Percentiles rank a stretch among this genome's conserved stretches.
Conservation (phyloP, 2,329 filamentous ascomycete genomes). For the Aspergillus pseudoglaucus region DNA sequence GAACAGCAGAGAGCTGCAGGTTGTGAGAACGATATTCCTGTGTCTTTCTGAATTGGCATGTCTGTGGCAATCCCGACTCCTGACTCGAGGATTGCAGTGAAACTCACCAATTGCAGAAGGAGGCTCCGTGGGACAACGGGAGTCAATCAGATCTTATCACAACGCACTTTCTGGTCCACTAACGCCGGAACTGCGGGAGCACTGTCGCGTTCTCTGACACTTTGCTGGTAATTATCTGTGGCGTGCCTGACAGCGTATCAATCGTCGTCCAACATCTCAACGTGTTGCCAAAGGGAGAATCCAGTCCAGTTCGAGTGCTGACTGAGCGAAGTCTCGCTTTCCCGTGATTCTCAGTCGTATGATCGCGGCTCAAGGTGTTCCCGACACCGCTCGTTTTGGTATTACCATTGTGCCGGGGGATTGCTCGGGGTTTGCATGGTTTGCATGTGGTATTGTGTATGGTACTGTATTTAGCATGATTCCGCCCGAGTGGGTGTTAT, state of each 20-base stretch:
- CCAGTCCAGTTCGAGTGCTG: not conserved
- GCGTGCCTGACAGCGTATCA: no score
- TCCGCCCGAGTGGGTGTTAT: no score
- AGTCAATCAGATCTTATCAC: slow-evolving; percentile 1
- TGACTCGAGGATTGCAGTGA: not conserved
- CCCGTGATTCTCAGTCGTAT: slow-evolving; percentile 17
- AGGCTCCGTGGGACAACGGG: not conserved
- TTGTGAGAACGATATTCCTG: no score
- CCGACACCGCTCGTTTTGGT: slow-evolving; percentile 3
- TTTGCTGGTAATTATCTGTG: no score
- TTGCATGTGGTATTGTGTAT: not conserved
- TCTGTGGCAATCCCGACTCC: not conserved
- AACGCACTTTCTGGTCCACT: not conserved
- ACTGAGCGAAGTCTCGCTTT: not conserved
- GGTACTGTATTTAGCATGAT: no score
- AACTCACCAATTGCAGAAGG: not conserved
- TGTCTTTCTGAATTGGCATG: no score
- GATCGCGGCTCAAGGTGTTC: slow-evolving; percentile 25
- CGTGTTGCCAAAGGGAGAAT: not conserved
- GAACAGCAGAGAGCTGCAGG: no score
- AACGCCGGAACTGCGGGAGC: not conserved
- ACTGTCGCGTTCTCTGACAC: not conserved
- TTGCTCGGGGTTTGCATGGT: not conserved
- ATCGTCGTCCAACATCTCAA: not conserved
- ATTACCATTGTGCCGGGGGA: not conserved